Percentiles rank a stretch among this genome's conserved stretches.
Conservation (phyloP, 208 protist species). For the Acanthamoeba lenticulata region DNA sequence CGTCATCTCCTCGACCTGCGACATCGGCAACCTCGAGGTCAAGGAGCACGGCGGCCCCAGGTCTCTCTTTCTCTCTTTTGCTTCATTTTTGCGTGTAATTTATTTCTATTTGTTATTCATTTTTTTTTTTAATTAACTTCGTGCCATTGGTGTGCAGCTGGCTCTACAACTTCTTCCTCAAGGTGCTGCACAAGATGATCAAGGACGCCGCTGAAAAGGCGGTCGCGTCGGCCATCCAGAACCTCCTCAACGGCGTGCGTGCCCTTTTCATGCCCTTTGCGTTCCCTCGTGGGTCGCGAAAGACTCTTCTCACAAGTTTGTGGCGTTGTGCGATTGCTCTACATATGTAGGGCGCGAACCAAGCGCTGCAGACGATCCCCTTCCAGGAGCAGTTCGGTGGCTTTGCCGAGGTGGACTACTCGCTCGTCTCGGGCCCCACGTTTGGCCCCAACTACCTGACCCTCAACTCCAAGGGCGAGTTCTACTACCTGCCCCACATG, state of each 20-base stretch:
- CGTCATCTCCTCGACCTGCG: neutral
- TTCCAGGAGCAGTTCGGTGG: neutral
- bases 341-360: neutral
- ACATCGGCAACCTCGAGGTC: neutral
- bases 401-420: neutral
- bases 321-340: neutral
- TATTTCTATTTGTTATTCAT: neutral
- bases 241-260: neutral
- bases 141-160: neutral
- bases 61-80: no score
- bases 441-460: conserved; percentile 28
- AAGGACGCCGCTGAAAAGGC: conserved; percentile 5
- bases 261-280: neutral
- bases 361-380: neutral
- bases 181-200: neutral
- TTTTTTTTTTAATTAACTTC: neutral
- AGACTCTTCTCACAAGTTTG: neutral
- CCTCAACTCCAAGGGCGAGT: conserved; percentile 41
- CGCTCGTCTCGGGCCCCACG: conserved; percentile 14
- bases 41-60: conserved; percentile 13
- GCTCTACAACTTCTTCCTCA: conserved; percentile 37
- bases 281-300: neutral
- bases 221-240: neutral
- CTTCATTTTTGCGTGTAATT: neutral
- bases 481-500: neutral